Conservation (phyloP, 345 rosid species). For the Camelina hispida region DNA sequence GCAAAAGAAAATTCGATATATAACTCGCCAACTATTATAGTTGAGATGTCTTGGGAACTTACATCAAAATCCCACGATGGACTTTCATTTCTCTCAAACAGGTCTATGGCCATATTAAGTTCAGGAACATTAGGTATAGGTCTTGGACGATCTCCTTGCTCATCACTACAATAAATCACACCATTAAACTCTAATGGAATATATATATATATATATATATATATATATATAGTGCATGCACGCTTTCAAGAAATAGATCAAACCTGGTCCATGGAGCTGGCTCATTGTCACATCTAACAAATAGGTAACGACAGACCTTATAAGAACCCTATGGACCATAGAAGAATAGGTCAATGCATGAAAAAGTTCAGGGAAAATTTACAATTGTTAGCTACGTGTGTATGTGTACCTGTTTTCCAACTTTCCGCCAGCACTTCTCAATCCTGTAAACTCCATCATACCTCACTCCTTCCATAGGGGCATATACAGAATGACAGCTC, state of each 20-base stretch:
- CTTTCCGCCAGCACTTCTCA: background rate
- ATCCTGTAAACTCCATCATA: background rate
- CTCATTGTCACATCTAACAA: conserved; percentile 80
- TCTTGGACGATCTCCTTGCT: conserved; percentile 72
- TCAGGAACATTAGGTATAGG: conserved; percentile 60
- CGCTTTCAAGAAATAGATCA: conserved; percentile 10
- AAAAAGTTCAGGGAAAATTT: too few species aligned
- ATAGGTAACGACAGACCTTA: conserved; percentile 75
- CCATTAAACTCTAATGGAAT: background rate
- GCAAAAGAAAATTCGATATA: too few species aligned
- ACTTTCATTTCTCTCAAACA: conserved; percentile 56
- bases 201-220: background rate
- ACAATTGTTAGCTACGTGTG: background rate
- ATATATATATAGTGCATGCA: too few species aligned
- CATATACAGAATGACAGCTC: too few species aligned
- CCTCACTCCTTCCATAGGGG: background rate
- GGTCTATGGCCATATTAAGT: conserved; percentile 53
- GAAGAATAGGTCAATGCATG: background rate
- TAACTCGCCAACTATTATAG: background rate
- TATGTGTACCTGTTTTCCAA: background rate
- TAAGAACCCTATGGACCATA: conserved; percentile 51
- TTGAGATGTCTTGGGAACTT: background rate
- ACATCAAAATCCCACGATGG: conserved; percentile 86
- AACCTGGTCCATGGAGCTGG: conserved; percentile 88
- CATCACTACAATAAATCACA: conserved; percentile 50